Evolutionary conservation across 2,329 filamentous ascomycete genomes (phyloP), one percentile per base, ranked within the genome.

Genomic region (Trichoderma koningii): DNA sequence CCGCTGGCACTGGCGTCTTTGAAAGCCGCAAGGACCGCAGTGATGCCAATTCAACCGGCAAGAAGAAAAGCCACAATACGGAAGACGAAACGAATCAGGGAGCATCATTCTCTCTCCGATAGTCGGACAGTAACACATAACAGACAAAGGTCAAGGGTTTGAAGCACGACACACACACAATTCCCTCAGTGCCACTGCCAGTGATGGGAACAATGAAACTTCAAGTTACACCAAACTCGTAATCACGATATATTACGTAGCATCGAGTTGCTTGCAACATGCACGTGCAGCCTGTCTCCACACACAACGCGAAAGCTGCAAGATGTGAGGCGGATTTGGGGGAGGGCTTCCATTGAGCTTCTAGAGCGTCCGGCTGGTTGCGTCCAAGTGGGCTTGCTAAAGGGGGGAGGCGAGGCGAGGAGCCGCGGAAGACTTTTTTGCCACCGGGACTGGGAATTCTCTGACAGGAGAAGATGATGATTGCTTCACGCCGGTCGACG

Each of bases 291-390:
- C 48, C 12, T 30, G 57, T 52, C 57, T 23, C 48, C 57, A 62
- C 57, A 30, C 34, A 5, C 30, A 10, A 10, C 48, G 26, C 7
- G 21, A 19, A 30, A 62, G 38, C 57, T 51, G 57, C 47, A 44
- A 62, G 47, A 62, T n/a, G 57, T 41, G 47, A 62, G 38, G 57
- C 48, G 26, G 34, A 14, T 38, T 38, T 38, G 12, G 12, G 21
- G 12, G 34, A 12, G 17, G 7, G 57, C 57, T 62, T 62, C 57
- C n/a, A 62, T 34, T 17, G n/a, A 34, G 57, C 48, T 62, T 62
- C 57, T 62, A 62, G 57, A 62, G 57, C 57, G n/a, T 45, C 48
- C 17, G 15, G 38, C 48, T 26, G 12, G 28, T 12, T 38, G 34
- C 30, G 21, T 45, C 14, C 10, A 28, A 19, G 48, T n/a, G 57